A percentile compares a stretch with the other conserved stretches of the same genome.
Evolutionary conservation across 2,329 filamentous ascomycete species (phyloP).

Genomic region (Elsinoe fawcettii): DNA sequence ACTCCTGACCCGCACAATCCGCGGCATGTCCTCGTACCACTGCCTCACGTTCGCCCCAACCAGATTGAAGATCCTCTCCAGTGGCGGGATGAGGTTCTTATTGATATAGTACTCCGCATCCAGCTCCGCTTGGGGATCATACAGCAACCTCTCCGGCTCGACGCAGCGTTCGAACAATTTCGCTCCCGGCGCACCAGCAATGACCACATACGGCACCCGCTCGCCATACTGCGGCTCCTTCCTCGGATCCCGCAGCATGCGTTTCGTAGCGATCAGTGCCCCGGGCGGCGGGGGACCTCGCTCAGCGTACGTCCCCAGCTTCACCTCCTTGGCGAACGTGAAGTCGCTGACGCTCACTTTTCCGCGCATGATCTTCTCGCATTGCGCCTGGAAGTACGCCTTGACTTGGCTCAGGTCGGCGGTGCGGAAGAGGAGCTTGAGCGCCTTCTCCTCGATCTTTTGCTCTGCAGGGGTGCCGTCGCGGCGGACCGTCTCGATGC

Average conservation of each 20-base stretch:
- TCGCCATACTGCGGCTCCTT: constrained; percentile 92
- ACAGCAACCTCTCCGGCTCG: constrained; percentile 71
- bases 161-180: constrained; percentile 84
- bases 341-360: constrained; percentile 89
- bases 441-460: constrained; percentile 87
- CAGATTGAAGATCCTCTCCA: constrained; percentile 94
- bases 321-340: constrained; percentile 88
- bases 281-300: constrained; percentile 74
- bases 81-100: constrained; percentile 88
- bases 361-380: constrained; percentile 84
- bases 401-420: constrained; percentile 85
- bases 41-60: constrained; percentile 82
- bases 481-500: constrained; percentile 91
- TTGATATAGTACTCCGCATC: constrained; percentile 96
- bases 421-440: constrained; percentile 79
- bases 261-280: constrained; percentile 75
- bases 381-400: constrained; percentile 80
- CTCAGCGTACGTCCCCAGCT: constrained; percentile 78
- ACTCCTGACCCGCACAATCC: constrained; percentile 66
- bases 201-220: constrained; percentile 87
- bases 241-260: constrained; percentile 78
- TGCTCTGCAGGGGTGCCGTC: constrained; percentile 94
- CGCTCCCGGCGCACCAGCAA: constrained; percentile 78
- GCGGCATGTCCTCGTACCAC: constrained; percentile 98
- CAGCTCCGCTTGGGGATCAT: constrained; percentile 68